These are phyloP conservation scores for Paramecium caudatum DNA, from an alignment of 73 alveolate genomes.

Conservation along the genomic window DNA sequence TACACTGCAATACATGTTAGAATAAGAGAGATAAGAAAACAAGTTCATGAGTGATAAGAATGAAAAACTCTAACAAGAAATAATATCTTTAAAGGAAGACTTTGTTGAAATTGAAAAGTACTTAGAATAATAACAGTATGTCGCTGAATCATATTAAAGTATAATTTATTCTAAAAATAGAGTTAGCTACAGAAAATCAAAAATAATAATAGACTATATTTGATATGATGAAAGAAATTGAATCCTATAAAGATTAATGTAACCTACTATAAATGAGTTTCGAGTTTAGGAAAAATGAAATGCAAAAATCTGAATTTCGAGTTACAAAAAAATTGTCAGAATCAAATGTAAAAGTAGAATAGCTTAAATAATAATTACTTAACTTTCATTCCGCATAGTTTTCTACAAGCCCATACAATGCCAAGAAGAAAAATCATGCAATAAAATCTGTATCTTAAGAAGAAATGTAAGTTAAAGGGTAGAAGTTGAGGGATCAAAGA, in stretches of 20 bases:
- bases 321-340: neutral
- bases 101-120: neutral
- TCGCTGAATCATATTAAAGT: too few relatives aligned
- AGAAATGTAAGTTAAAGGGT: neutral
- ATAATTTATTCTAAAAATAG: too few relatives aligned
- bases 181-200: neutral
- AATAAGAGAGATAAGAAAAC: slow-evolving; percentile 12
- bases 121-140: neutral
- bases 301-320: neutral
- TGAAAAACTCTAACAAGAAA: slow-evolving; percentile 8
- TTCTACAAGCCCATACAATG: neutral
- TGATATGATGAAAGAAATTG: neutral
- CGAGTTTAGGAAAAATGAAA: neutral
- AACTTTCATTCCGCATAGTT: neutral
- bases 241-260: neutral
- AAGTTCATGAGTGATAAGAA: neutral
- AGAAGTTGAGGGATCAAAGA: neutral
- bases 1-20: neutral
- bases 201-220: neutral
- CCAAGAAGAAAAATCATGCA: neutral
- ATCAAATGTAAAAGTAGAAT: slow-evolving; percentile 2
- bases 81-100: neutral
- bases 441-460: neutral
- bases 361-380: slow-evolving; percentile 5
- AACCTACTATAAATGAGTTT: neutral